Percentiles rank a stretch among this genome's conserved stretches.
Conservation (phyloP, 192 early-diverging fungal species). For the Phycomyces nitens region DNA sequence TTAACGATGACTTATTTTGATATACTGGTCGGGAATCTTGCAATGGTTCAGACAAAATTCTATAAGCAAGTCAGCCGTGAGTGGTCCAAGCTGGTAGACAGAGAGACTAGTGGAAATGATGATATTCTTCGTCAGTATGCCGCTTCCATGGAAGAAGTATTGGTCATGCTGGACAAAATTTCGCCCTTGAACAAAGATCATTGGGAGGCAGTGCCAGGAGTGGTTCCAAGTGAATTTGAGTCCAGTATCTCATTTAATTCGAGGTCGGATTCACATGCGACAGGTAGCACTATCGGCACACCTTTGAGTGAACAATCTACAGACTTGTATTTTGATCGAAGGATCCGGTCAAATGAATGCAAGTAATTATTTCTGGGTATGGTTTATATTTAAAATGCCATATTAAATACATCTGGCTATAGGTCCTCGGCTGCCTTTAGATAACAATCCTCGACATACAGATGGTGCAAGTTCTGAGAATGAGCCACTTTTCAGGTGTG, state of each 20-base stretch:
- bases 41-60: constrained; percentile 52
- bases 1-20: constrained; percentile 62
- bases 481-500: constrained; percentile 3
- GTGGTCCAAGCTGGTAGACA: constrained; percentile 13
- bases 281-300: no score
- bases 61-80: constrained; percentile 43
- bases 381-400: no score
- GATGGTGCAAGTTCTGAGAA: neutral
- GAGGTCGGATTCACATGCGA: no score
- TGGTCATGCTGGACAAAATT: constrained; percentile 1
- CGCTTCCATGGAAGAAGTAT: neutral
- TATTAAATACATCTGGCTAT: neutral
- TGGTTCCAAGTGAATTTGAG: neutral
- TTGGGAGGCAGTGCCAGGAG: neutral
- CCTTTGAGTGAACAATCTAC: no score
- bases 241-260: neutral
- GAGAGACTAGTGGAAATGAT: neutral
- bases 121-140: neutral
- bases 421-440: neutral
- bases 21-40: constrained; percentile 51
- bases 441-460: neutral
- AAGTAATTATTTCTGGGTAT: no score
- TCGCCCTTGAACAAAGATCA: constrained; percentile 1
- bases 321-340: no score
- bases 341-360: no score